Base-by-base conservation (phyloP, 148 eudicot species). In the Vaccinium myrtillus region DNA sequence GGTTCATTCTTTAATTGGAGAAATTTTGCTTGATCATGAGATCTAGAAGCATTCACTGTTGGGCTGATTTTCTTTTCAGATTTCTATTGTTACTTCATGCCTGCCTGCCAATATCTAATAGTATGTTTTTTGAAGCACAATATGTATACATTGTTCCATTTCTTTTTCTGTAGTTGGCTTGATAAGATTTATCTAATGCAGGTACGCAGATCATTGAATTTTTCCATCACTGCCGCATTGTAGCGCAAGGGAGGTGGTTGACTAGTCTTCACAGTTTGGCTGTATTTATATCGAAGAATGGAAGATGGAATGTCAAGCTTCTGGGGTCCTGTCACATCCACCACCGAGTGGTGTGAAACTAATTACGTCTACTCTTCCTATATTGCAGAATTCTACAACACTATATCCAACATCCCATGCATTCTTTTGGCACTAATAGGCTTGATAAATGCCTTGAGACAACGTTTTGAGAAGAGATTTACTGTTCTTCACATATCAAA, bases 391-490 rank as follows among this genome's bases (percentile, higher is more conserved):
- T 87, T 91, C 81, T 92, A 75, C 88, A 93, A 90, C 89, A 93
- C 93, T 48, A 83, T 90, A 54, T 93, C 91, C 25, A 93, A 91
- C 73, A 83, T 90, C 51, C 95, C 92, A 23, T 84, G 91, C 88
- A 88, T 91, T 53, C 56, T 89, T 51, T 80, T 93, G 91, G 91
- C 93, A 61, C 77, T 91, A 65, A 82, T 89, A 86, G 95, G 93
- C 67, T 91, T 93, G 16, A 80, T 91, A 83, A 87, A 87, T 86
- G 89, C 92, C 49, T 82, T 91, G 51, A 84, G 89, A 67, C 95
- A 90, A 78, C 91, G 88, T 27, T 92, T 91, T 89, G 95, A 92
- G 77, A 92, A 91, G 90, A 91, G 95, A 79, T 92, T 92, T 75
- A 89, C 87, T 78, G 74, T 90, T 83, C 95, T 93, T 81, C 91